Base-by-base conservation (phyloP, 805 yeast genomes). In the Scheffersomyces lignosus region DNA sequence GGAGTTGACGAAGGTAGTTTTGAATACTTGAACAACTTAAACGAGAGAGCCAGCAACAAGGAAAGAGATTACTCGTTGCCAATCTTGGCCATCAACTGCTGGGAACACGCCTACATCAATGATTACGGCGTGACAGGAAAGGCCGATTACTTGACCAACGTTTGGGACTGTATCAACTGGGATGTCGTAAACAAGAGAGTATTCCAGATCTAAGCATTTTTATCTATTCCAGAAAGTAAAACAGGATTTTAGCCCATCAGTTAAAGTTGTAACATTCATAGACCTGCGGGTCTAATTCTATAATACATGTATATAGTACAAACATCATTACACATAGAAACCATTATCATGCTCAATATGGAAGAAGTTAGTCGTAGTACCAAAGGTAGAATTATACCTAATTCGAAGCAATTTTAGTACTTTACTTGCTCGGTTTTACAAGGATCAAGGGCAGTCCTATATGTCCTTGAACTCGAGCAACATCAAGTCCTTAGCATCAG, bases 111-210 rank as follows among this genome's bases (percentile, higher is more conserved):
- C n/a, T 93, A 83, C 60, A 52, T 88, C 30, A 66, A 76, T 18
- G 98, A 93, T 62, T 91, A 83, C 62, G 96, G 97, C 31, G 73
- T 87, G 35, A 68, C 61, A 34, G 95, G 93, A 16, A 84, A 83
- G 65, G 69, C 76, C 29, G 70, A 75, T 36, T 93, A 85, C 62
- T 73, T 93, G 47, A 77, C 77, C 43, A 82, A 81, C 44, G 81
- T 82, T 54, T 81, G 95, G 80, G 76, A 80, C 35, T 73, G 87
- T 47, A 75, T 90, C 41, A 82, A 91, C 64, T 93, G 99, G 99
- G 73, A 78, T 34, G 81, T 82, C 27, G 73, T 84, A 20, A 80
- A 78, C 52, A 60, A 61, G 46, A 70, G 82, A 54, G 53, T 73
- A 40, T 68, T 68, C 60, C 70, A 61, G 49, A 37, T 43, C 34